phyloP scores from a whole-genome alignment of 257 asterid genomes.

The Plantago major region DNA sequence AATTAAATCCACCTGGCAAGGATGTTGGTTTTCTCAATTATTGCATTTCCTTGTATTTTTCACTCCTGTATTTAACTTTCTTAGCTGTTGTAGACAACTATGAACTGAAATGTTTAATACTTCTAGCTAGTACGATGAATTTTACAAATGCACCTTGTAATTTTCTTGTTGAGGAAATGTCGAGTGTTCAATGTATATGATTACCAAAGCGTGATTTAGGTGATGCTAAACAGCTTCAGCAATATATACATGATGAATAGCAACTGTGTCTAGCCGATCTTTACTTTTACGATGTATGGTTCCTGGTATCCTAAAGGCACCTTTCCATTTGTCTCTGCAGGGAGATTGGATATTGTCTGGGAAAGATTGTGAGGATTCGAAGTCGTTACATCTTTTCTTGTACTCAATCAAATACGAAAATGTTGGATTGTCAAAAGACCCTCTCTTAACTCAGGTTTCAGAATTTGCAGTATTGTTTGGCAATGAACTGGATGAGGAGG shows the following conservation, averaged over 20 bases:
- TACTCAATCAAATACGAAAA: constrained; percentile 68
- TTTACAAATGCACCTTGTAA: no score
- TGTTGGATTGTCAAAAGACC: constrained; percentile 78
- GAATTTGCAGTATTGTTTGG: constrained; percentile 92
- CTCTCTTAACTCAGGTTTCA: constrained; percentile 75
- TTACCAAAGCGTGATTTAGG: no score
- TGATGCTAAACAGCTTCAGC: neutral
- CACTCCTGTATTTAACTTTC: no score
- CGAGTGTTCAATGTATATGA: no score
- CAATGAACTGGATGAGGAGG: constrained; percentile 91
- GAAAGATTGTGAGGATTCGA: constrained; percentile 45
- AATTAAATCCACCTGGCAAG: no score
- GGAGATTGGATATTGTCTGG: constrained; percentile 95
- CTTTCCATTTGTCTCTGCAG: constrained; percentile 37
- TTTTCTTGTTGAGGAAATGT: no score
- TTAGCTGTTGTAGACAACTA: no score
- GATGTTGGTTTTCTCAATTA: no score
- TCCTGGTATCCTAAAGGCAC: constrained; percentile 18
- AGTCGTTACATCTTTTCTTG: constrained; percentile 57
- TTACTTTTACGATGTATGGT: constrained; percentile 6
- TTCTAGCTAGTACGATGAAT: no score
- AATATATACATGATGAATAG: no score
- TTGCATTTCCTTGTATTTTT: no score
- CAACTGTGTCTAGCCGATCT: neutral
- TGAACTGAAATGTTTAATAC: no score